These are phyloP conservation scores for Lotus japonicus DNA, from an alignment of 306 rosid genomes.

Conservation along the genomic window DNA sequence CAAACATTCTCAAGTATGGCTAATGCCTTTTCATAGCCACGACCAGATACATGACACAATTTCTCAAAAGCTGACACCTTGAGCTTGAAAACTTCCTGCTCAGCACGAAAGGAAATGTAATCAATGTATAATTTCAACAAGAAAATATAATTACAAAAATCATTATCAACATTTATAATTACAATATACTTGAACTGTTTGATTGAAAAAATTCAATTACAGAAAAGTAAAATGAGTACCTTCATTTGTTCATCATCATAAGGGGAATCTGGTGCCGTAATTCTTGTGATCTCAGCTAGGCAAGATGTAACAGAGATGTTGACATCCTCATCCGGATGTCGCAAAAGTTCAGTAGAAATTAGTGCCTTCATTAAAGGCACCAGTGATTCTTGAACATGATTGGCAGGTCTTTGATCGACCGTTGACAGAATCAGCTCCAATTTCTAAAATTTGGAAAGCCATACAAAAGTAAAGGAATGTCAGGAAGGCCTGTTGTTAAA, in stretches of 20 bases:
- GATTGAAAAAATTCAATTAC: background rate
- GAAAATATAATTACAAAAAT: background rate
- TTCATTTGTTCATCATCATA: slow-evolving; percentile 63
- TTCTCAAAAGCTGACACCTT: slow-evolving; percentile 50
- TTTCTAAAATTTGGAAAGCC: slow-evolving; percentile 36
- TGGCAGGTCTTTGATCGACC: slow-evolving; percentile 53
- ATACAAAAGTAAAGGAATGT: background rate
- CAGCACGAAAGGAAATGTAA: slow-evolving; percentile 14
- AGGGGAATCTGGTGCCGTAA: slow-evolving; percentile 77
- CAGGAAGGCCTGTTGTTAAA: background rate
- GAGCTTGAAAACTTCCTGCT: slow-evolving; percentile 66
- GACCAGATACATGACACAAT: slow-evolving; percentile 46
- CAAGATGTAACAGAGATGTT: slow-evolving; percentile 52
- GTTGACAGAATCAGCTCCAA: slow-evolving; percentile 40
- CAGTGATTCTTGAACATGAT: slow-evolving; percentile 46
- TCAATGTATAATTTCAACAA: slow-evolving; percentile 1
- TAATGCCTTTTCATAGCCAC: slow-evolving; percentile 42
- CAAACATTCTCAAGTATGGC: slow-evolving; percentile 44
- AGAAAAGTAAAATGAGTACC: slow-evolving; percentile 35
- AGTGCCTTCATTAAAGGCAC: slow-evolving; percentile 54
- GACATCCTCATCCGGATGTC: slow-evolving; percentile 44
- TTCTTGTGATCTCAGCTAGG: slow-evolving; percentile 60
- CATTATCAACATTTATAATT: background rate
- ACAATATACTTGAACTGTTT: background rate
- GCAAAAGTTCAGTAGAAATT: slow-evolving; percentile 41